These are phyloP conservation scores for Peronosclerospora sorghi DNA, from an alignment of 352 stramenopile genomes.

Conservation along the genomic window DNA sequence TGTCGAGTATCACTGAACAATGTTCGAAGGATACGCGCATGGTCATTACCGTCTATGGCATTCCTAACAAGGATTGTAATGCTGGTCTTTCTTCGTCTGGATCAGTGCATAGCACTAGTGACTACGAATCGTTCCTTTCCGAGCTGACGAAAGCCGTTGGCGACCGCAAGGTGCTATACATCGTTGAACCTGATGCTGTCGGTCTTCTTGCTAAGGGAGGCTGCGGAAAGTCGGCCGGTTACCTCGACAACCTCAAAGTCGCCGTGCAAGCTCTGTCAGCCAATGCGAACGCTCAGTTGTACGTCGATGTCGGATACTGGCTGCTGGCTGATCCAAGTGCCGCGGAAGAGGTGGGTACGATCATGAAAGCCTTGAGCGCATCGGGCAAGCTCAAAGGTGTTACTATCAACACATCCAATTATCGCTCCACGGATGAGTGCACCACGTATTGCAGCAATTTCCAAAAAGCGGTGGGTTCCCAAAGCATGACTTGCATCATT, in stretches of 20 bases:
- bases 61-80: constrained; percentile 58
- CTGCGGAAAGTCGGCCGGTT: constrained; percentile 31
- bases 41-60: constrained; percentile 51
- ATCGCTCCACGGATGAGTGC: constrained; percentile 35
- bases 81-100: constrained; percentile 34
- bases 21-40: constrained; percentile 33
- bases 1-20: constrained; percentile 18
- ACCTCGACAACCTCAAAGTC: constrained; percentile 38
- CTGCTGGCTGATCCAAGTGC: constrained; percentile 21
- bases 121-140: constrained; percentile 39
- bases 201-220: constrained; percentile 30
- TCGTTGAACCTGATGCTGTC: constrained; percentile 54
- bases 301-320: constrained; percentile 63
- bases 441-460: constrained; percentile 27
- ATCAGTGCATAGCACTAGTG: constrained; percentile 24
- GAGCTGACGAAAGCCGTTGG: constrained; percentile 26
- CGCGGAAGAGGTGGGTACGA: constrained; percentile 12
- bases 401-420: constrained; percentile 31
- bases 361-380: constrained; percentile 17
- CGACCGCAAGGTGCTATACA: constrained; percentile 45
- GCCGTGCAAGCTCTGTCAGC: constrained; percentile 31
- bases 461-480: constrained; percentile 21
- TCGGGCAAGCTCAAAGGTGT: constrained; percentile 31
- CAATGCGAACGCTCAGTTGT: constrained; percentile 59
- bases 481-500: constrained; percentile 37